Percentiles rank a stretch among this genome's conserved stretches.
phyloP scores from a whole-genome alignment of 2,329 filamentous ascomycete genomes.

The Fusarium guadeloupense region DNA sequence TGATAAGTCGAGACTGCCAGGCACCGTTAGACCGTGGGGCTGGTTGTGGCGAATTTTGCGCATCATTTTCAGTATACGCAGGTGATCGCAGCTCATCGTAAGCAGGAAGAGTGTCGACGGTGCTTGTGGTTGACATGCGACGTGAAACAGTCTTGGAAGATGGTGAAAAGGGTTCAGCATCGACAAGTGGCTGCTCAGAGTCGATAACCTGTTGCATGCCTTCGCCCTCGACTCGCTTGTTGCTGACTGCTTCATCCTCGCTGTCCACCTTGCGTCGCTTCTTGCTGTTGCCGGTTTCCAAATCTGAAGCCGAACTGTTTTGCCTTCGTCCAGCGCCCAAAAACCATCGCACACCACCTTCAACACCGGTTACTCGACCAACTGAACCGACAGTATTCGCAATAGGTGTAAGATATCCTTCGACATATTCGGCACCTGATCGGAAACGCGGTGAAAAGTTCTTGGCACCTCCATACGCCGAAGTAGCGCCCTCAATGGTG shows the following conservation, averaged over 20 bases:
- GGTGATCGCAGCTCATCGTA: slow-evolving; percentile 84
- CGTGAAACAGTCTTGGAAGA: slow-evolving; percentile 52
- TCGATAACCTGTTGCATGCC: slow-evolving; percentile 42
- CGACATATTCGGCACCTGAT: slow-evolving; percentile 89
- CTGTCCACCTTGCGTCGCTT: slow-evolving; percentile 68
- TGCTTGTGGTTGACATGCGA: slow-evolving; percentile 71
- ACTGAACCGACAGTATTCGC: slow-evolving; percentile 88
- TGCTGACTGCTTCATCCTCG: slow-evolving; percentile 46
- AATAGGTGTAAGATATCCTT: slow-evolving; percentile 86
- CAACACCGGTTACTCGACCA: slow-evolving; percentile 85
- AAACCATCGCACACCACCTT: slow-evolving; percentile 87
- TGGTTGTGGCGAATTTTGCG: slow-evolving; percentile 43
- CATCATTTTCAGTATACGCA: slow-evolving; percentile 72
- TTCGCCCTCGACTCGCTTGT: slow-evolving; percentile 44
- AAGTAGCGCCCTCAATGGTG: slow-evolving; percentile 84
- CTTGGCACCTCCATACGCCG: slow-evolving; percentile 87
- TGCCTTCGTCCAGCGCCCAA: slow-evolving; percentile 69
- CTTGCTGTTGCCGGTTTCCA: slow-evolving; percentile 57
- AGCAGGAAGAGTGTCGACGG: slow-evolving; percentile 79
- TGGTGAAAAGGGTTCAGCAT: slow-evolving; percentile 39
- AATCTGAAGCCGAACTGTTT: slow-evolving; percentile 56
- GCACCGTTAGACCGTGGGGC: slow-evolving; percentile 48
- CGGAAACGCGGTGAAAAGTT: slow-evolving; percentile 90
- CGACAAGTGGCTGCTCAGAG: slow-evolving; percentile 29
- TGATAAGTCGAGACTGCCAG: slow-evolving; percentile 87